These are phyloP conservation scores for Pinus tabuliformis DNA, from an alignment of 75 land plant species.

Conservation along the genomic window DNA sequence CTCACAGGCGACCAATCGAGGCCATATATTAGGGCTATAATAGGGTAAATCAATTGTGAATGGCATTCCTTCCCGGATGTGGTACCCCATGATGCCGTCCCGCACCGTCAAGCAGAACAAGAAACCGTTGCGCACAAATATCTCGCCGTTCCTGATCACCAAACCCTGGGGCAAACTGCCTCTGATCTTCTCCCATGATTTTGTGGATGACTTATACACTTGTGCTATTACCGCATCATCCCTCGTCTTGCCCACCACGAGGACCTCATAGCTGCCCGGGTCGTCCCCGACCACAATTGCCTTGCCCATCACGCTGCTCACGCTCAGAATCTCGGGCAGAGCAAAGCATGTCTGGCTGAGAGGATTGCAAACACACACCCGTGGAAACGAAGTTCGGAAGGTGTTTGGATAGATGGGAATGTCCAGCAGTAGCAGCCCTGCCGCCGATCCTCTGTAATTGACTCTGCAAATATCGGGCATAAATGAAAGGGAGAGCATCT, in stretches of 20 bases:
- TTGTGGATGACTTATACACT: background rate
- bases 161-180: background rate
- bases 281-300: background rate
- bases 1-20: background rate
- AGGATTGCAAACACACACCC: constrained; percentile 8
- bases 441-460: background rate
- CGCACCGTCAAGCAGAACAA: background rate
- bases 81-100: background rate
- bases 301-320: constrained; percentile 4
- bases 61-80: background rate
- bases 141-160: background rate
- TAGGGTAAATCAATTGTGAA: background rate
- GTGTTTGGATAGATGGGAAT: background rate
- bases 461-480: background rate
- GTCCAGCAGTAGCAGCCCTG: constrained; percentile 5
- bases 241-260: background rate
- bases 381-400: background rate
- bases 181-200: constrained; percentile 6
- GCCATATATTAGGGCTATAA: background rate
- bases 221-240: background rate
- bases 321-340: background rate
- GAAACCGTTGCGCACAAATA: background rate
- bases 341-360: background rate
- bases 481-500: constrained; percentile 1
- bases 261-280: background rate